A percentile compares a stretch with the other conserved stretches of the same genome.
These are phyloP conservation scores for Ogataea neopini DNA, from an alignment of 805 yeast species.

Conservation along the genomic window DNA sequence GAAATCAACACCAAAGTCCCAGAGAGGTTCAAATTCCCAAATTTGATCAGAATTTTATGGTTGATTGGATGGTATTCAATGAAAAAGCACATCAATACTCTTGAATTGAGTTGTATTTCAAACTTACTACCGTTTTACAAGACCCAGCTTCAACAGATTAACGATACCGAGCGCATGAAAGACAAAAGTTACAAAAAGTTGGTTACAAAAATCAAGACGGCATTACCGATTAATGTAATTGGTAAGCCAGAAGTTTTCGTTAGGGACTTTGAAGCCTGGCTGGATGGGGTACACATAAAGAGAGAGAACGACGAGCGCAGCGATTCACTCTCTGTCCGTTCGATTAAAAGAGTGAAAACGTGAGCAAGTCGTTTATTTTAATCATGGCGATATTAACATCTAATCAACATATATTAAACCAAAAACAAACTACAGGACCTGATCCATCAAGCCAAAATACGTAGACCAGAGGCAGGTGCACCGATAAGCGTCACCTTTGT, in stretches of 20 bases:
- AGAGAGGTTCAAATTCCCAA: conserved; percentile 73
- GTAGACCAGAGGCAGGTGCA: conserved; percentile 87
- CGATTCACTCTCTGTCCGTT: too few relatives aligned
- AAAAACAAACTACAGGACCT: conserved; percentile 5
- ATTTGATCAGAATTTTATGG: conserved; percentile 72
- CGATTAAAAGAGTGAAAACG: conserved; percentile 1
- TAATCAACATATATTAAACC: not conserved
- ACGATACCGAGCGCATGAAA: conserved; percentile 10
- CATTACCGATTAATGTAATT: conserved; percentile 25
- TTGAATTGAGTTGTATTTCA: conserved; percentile 25
- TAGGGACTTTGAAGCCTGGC: conserved; percentile 26
- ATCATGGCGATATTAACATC: not conserved
- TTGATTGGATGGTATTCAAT: conserved; percentile 50
- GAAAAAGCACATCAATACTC: conserved; percentile 10
- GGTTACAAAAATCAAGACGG: conserved; percentile 17
- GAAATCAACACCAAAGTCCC: conserved; percentile 75
- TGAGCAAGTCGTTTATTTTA: too few relatives aligned
- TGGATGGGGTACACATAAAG: too few relatives aligned
- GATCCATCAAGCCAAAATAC: conserved; percentile 40
- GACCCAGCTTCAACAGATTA: conserved; percentile 21
- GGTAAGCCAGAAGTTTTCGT: conserved; percentile 30
- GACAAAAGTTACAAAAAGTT: conserved; percentile 20
- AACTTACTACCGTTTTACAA: conserved; percentile 28
- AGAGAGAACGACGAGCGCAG: too few relatives aligned
- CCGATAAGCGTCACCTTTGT: conserved; percentile 82